Conservation (phyloP, 2,329 filamentous ascomycete species). For the Stromatinia cepivora region DNA sequence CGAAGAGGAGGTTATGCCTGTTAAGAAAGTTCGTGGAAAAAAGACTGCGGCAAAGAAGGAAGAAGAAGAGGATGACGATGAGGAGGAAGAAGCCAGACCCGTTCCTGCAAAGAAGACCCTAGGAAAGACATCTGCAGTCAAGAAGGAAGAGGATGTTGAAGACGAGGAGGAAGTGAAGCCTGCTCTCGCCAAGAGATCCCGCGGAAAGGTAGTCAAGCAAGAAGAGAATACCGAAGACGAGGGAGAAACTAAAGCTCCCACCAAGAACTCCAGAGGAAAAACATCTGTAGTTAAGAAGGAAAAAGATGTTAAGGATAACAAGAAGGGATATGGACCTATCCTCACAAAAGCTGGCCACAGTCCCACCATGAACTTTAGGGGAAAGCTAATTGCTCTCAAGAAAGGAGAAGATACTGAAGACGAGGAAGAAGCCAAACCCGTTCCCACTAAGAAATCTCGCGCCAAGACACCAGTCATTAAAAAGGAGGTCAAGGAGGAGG, state of each 20-base stretch:
- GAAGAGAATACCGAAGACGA: conserved; percentile 17
- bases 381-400: conserved; percentile 27
- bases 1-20: conserved; percentile 32
- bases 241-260: neutral
- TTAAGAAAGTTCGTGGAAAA: conserved; percentile 35
- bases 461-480: conserved; percentile 4
- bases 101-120: conserved; percentile 24
- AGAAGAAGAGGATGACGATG: conserved; percentile 1
- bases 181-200: conserved; percentile 22
- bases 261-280: conserved; percentile 27
- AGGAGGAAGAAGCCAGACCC: neutral
- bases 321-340: too few relatives aligned
- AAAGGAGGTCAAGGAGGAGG: conserved; percentile 11
- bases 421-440: neutral
- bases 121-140: conserved; percentile 25
- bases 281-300: conserved; percentile 27
- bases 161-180: neutral
- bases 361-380: conserved; percentile 25
- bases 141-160: conserved; percentile 34
- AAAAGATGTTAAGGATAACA: too few relatives aligned
- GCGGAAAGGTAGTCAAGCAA: conserved; percentile 27
- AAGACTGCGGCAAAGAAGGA: conserved; percentile 17
- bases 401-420: conserved; percentile 33
- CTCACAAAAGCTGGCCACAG: too few relatives aligned
- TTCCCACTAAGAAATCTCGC: neutral